Base-by-base conservation (phyloP, 345 rosid species). In the Pistacia vera region DNA sequence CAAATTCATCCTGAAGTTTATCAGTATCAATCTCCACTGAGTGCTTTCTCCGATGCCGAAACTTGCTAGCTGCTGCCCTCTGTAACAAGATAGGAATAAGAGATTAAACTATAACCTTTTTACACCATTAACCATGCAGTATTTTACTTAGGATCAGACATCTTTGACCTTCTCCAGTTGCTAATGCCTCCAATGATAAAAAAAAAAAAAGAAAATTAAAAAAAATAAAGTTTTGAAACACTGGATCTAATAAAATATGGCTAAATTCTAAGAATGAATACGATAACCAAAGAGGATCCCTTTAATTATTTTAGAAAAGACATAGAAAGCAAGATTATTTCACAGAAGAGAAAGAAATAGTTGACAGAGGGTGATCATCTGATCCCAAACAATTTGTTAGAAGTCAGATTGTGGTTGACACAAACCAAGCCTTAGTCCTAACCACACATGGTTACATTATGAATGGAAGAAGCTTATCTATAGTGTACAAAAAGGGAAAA, bases 41-140 rank as follows among this genome's bases (percentile, higher is more conserved):
- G 49, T 81, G 85, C 81, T 91, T 89, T 85, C 92, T 91, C 73
- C 81, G 84, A 67, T 91, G 89, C 63, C 75, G 86, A 81, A 73
- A 84, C 87, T 86, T 93, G 79, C 88, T 85, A 55, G 80, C 78
- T 65, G 83, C 69, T 72, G 82, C 74, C 81, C 81, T 83, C 97
- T 93, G 81, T 51, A 57, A 48, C 33, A 75, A 46, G 69, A 72
- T 46, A 78, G 77, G 58, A 74, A 72, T 49, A 66, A 64, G 41
- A 72, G 49, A 72, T 49, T 52, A 58, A 65, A 64, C 44, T 35
- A 46, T 28, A 36, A 25, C n/a, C 54, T 38, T 18, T 36, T 52
- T 51, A 61, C 33, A 71, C 48, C 17, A 25, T 44, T 58, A 54
- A 60, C 54, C 14, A 4, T 28, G 56, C 41, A 71, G 17, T 30